A percentile compares a stretch with the other conserved stretches of the same genome.
These are phyloP conservation scores for Calonectria fujianensis DNA, from an alignment of 2,329 filamentous ascomycete species.

Conservation along the genomic window DNA sequence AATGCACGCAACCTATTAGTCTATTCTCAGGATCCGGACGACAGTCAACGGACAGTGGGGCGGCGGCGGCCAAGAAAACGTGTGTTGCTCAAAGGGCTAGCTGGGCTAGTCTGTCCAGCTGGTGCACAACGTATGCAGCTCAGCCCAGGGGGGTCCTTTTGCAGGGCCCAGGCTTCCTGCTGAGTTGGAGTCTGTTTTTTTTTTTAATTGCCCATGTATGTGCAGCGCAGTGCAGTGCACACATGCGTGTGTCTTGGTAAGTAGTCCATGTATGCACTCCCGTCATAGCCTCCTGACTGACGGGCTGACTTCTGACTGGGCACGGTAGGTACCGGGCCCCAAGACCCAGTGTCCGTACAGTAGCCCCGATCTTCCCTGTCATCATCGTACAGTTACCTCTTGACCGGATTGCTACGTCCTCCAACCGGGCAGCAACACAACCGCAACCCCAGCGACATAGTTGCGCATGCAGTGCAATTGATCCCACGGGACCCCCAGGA, in stretches of 20 bases:
- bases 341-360: slow-evolving; percentile 17
- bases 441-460: slow-evolving; percentile 25
- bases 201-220: slow-evolving; percentile 20
- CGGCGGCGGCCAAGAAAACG: slow-evolving; percentile 14
- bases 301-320: slow-evolving; percentile 5
- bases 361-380: slow-evolving; percentile 25
- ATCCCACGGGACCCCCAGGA: slow-evolving; percentile 14
- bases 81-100: slow-evolving; percentile 20
- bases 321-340: slow-evolving; percentile 21
- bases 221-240: slow-evolving; percentile 8
- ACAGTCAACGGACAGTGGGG: slow-evolving; percentile 18
- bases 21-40: slow-evolving; percentile 11
- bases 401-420: slow-evolving; percentile 26
- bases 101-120: slow-evolving; percentile 26
- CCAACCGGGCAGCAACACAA: slow-evolving; percentile 25
- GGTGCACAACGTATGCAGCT: slow-evolving; percentile 10
- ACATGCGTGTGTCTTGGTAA: slow-evolving; percentile 11
- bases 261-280: slow-evolving; percentile 8
- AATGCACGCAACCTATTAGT: slow-evolving; percentile 28
- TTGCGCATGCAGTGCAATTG: slow-evolving; percentile 25
- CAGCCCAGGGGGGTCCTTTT: slow-evolving; percentile 21
- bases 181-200: slow-evolving; percentile 27
- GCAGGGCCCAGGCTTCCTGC: slow-evolving; percentile 30
- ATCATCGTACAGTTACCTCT: slow-evolving; percentile 29
- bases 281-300: slow-evolving; percentile 20